Base-by-base conservation (phyloP, 352 stramenopile species). In the Phytophthora palmivora region DNA sequence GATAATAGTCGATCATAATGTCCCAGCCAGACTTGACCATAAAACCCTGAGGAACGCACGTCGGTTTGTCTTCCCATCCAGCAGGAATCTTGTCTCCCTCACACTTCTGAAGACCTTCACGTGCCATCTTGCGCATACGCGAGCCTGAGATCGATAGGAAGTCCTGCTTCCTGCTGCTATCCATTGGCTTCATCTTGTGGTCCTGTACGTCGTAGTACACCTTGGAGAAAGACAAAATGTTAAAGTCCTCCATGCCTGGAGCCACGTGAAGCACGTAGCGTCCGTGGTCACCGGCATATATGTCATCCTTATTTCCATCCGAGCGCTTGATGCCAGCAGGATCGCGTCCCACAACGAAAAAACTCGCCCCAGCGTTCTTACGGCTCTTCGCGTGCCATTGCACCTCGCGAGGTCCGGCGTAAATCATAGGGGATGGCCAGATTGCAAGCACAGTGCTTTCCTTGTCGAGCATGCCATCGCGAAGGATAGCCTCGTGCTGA, bases 381-480 rank as follows among this genome's bases (percentile, higher is more conserved):
- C 97, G 88, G 56, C 88, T 98, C 82, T 99, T 99, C 44, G 97
- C 97, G 78, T 99, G 97, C 85, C 98, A 99, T 72, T 99, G 89
- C 37, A 99, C 97, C 74, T 99, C 97, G 12, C 96, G 98, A 11
- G 97, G 97, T 11, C 97, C 97, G 22, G 95, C 97, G 76, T 99
- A 99, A 44, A 99, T 97, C 96, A 99, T 99, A 6, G 97, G 97
- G 59, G 96, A 95, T 26, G 97, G 97, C 97, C 97, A 99, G 63
- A 99, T 99, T 32, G 96, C 95, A 70, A 99, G 96, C 59, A 99
- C 96, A 1, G 97, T 99, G 47, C 88, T 98, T n/a, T 84, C 84
- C 50, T 95, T 94, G 81, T 99, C 94, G 14, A 99, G 84, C 87
- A 98, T 98, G 53, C 96, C 96, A 45, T 96, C 88, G 10, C 78